Conservation (phyloP, 805 yeast genomes). For the Myxozyma nipponensis region DNA sequence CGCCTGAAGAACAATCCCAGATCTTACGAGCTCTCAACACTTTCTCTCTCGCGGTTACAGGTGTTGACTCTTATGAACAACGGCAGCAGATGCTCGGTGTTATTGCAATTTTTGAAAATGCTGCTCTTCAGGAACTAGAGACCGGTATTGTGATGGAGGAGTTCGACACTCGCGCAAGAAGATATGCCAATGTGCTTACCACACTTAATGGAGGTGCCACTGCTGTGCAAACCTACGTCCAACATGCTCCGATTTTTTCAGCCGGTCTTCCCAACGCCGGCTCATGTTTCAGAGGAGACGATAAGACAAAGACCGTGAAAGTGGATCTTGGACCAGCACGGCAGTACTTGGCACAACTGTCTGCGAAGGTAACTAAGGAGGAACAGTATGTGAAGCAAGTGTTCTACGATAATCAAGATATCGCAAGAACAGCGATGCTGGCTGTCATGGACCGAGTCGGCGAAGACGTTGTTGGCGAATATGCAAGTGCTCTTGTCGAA, state of each 20-base stretch:
- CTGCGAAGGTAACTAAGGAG: conserved; percentile 40
- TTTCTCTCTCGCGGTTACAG: conserved; percentile 38
- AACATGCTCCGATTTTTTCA: conserved; percentile 24
- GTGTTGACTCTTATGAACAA: conserved; percentile 38
- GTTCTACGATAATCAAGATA: conserved; percentile 46
- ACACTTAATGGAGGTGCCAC: conserved; percentile 38
- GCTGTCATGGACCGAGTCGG: conserved; percentile 47
- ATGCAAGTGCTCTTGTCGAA: conserved; percentile 30
- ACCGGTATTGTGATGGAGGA: conserved; percentile 49
- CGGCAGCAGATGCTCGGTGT: conserved; percentile 47
- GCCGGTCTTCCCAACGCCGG: conserved; percentile 10
- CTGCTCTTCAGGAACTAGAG: conserved; percentile 66
- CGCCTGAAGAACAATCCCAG: conserved; percentile 52
- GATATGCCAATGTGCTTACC: conserved; percentile 36
- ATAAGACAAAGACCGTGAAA: conserved; percentile 8
- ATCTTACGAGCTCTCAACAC: conserved; percentile 43
- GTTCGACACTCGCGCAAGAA: conserved; percentile 38
- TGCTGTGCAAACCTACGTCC: conserved; percentile 34
- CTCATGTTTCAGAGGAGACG: conserved; percentile 12
- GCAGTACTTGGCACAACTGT: conserved; percentile 33
- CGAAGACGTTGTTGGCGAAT: conserved; percentile 34
- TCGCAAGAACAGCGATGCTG: conserved; percentile 38
- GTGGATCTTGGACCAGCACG: conserved; percentile 27
- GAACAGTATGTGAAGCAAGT: conserved; percentile 42
- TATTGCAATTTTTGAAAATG: conserved; percentile 66